These are phyloP conservation scores for Aspergillus asperescens DNA, from an alignment of 495 filamentous ascomycete genomes.

Conservation along the genomic window DNA sequence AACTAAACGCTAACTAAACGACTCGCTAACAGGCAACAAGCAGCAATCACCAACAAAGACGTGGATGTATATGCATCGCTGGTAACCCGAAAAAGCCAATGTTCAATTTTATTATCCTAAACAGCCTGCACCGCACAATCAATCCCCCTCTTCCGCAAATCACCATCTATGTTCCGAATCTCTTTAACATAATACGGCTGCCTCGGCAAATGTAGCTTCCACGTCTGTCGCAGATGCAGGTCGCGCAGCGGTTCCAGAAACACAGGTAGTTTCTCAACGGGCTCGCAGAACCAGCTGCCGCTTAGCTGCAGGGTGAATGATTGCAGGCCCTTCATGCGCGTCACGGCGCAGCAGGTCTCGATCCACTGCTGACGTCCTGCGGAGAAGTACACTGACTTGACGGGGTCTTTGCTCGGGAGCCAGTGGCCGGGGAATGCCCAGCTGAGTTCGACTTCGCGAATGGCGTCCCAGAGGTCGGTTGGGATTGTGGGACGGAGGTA, in stretches of 20 bases:
- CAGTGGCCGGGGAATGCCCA: conserved; percentile 46
- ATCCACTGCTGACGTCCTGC: conserved; percentile 41
- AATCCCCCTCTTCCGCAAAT: conserved; percentile 31
- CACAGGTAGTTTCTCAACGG: conserved; percentile 36
- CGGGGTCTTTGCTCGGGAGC: conserved; percentile 44
- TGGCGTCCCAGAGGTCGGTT: conserved; percentile 27
- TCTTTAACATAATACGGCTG: conserved; percentile 39
- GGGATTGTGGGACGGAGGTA: conserved; percentile 41
- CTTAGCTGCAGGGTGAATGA: conserved; percentile 36
- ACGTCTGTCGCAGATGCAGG: conserved; percentile 21
- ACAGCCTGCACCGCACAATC: conserved; percentile 15
- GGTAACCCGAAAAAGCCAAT: no score
- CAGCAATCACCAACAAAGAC: no score
- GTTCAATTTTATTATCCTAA: no score
- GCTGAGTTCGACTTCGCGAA: conserved; percentile 38
- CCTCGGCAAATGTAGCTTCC: conserved; percentile 34
- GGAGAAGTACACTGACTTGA: conserved; percentile 40
- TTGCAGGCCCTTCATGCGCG: conserved; percentile 24
- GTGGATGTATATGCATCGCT: no score
- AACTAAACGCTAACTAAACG: no score
- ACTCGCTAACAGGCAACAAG: no score
- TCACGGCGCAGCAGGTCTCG: conserved; percentile 35
- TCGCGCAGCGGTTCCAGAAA: conserved; percentile 39
- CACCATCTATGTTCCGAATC: conserved; percentile 25
- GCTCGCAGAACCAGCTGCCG: conserved; percentile 42